Base-by-base conservation (phyloP, 768 basidiomycete genomes). In the Phylloporus rhodoxanthus region DNA sequence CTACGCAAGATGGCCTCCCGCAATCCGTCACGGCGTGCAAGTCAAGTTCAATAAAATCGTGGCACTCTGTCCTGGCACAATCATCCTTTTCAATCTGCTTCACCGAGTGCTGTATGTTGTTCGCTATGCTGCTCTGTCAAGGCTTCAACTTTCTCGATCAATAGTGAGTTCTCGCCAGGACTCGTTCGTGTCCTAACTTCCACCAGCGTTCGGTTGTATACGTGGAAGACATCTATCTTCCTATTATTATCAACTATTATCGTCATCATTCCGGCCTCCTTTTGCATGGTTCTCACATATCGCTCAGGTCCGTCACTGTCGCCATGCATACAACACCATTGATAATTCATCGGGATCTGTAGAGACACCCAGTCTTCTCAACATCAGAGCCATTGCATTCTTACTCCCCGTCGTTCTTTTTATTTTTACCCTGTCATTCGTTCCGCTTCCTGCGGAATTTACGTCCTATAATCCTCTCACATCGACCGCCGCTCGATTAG, bases 61-160 rank as follows among this genome's bases (percentile, higher is more conserved):
- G 77, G 38, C 85, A 88, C 55, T 79, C 82, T 0, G 62, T 65
- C 4, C 59, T 87, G 1, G 74, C 88, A 0, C 70, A 82, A 37
- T 71, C 69, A 1, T 63, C 82, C 7, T 91, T 92, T 57, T 77
- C 86, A 0, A 66, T 80, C 28, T 84, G 82, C 57, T 87, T 91
- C 63, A 77, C 84, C 1, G 90, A 91, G 67, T 80, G 82, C 45
- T 84, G 82, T 53, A 77, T 79, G 57, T 68, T 91, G 51, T 91
- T 91, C 58, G 54, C 80, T 11, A 71, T 91, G 48, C 70, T 91
- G 5, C 77, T 91, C 66, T 75, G 79, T n/a, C 89, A 92, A 67
- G 84, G 76, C 2, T 45, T 80, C 41, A 70, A 74, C 34, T 37
- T 82, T 1, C 71, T 90, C 32, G 69, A 76, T 30, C 60, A 81